These are phyloP conservation scores for Zancudomyces culisetae DNA, from an alignment of 371 early-diverging fungal species.

Conservation along the genomic window DNA sequence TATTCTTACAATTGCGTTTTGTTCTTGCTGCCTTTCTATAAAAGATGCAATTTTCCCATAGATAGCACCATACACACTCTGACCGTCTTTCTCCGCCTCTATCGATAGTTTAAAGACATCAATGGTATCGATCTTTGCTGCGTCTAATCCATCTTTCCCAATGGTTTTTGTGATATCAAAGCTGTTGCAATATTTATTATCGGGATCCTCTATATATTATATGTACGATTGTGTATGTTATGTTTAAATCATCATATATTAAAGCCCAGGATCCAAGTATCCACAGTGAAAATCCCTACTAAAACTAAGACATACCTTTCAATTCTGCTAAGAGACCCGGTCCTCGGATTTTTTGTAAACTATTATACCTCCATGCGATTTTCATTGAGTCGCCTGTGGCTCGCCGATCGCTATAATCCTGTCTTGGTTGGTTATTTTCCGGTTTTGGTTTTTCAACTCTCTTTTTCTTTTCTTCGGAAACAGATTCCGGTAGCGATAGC, in stretches of 20 bases:
- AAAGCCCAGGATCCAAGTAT: no score
- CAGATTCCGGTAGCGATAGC: slow-evolving; percentile 6
- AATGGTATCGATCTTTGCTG: neutral
- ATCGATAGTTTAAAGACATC: neutral
- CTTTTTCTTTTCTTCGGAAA: slow-evolving; percentile 13
- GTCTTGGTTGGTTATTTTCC: neutral
- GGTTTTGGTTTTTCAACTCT: neutral
- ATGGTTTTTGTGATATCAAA: slow-evolving; percentile 2
- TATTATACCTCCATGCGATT: slow-evolving; percentile 88
- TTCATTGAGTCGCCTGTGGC: slow-evolving; percentile 34
- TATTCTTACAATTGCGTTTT: slow-evolving; percentile 51
- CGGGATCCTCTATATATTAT: neutral
- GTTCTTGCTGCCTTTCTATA: slow-evolving; percentile 16
- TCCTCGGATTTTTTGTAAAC: slow-evolving; percentile 3
- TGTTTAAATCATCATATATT: no score
- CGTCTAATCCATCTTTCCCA: neutral
- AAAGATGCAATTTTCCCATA: neutral
- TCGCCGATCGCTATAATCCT: neutral
- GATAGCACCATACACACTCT: neutral
- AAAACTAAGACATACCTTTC: neutral
- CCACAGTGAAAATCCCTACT: no score
- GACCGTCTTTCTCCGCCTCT: neutral
- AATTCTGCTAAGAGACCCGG: neutral
- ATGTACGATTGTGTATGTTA: no score
- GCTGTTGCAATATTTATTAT: neutral